Percentiles rank a stretch among this genome's conserved stretches.
Evolutionary conservation across 192 early-diverging fungal genomes (phyloP).

Genomic region (Podila clonocystis): DNA sequence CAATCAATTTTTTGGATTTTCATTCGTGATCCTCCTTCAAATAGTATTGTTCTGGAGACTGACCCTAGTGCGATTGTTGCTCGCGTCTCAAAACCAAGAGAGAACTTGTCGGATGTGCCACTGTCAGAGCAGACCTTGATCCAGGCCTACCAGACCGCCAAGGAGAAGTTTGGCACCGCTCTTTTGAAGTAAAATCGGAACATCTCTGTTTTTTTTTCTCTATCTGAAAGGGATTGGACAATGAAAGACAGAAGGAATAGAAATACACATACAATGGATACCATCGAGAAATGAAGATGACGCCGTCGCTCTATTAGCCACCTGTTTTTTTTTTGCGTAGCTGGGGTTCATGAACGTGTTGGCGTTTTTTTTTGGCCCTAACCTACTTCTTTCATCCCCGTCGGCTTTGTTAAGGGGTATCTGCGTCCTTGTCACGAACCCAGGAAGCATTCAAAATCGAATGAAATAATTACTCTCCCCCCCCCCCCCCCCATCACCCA

Average conservation of each 20-base stretch:
- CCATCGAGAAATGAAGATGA: no score
- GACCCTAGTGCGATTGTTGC: constrained; percentile 79
- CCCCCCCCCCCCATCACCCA: background rate
- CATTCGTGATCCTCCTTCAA: background rate
- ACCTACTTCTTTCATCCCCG: background rate
- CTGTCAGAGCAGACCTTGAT: constrained; percentile 80
- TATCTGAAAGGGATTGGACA: no score
- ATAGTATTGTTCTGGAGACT: constrained; percentile 78
- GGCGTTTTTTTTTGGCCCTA: no score
- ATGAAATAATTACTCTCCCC: background rate
- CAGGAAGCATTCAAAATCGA: background rate
- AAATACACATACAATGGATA: background rate
- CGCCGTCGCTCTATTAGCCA: no score
- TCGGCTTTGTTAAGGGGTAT: constrained; percentile 4
- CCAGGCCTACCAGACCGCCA: constrained; percentile 82
- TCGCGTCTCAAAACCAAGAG: constrained; percentile 80
- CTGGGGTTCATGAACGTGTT: no score
- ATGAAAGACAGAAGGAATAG: background rate
- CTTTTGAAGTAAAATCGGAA: constrained; percentile 3
- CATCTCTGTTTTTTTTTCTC: background rate
- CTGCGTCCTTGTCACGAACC: background rate
- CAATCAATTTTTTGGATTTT: background rate
- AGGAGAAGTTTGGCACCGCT: constrained; percentile 74
- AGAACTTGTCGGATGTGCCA: constrained; percentile 76
- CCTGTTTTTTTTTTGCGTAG: no score